A percentile compares a stretch with the other conserved stretches of the same genome.
Evolutionary conservation across 163 green algal species (phyloP).

Genomic region (Botryococcus braunii): DNA sequence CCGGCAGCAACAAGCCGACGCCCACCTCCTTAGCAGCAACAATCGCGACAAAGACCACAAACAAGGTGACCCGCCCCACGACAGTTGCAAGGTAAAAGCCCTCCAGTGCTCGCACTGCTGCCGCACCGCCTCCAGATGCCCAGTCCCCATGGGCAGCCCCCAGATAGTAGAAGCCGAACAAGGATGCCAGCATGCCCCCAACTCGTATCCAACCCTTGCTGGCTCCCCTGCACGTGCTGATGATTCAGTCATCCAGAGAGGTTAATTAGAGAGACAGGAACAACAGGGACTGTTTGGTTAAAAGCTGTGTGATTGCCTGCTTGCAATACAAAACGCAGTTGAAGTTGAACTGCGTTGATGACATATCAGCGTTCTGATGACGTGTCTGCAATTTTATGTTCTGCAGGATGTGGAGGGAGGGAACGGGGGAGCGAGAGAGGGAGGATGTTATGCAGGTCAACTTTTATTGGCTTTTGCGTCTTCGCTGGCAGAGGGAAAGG

Average conservation of each 20-base stretch:
- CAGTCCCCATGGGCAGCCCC: conserved; percentile 29
- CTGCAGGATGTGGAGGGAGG: too few relatives aligned
- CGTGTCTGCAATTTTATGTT: too few relatives aligned
- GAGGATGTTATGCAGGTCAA: too few relatives aligned
- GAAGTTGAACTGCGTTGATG: background rate
- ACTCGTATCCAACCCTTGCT: conserved; percentile 27
- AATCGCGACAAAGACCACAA: conserved; percentile 17
- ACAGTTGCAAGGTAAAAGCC: conserved; percentile 28
- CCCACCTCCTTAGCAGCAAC: conserved; percentile 14
- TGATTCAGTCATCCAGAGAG: background rate
- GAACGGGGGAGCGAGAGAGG: too few relatives aligned
- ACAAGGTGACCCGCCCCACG: conserved; percentile 15
- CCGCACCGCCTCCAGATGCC: conserved; percentile 1
- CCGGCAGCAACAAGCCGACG: conserved; percentile 17
- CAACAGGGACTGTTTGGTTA: background rate
- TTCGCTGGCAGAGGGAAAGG: too few relatives aligned
- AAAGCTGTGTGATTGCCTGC: background rate
- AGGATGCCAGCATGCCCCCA: conserved; percentile 23
- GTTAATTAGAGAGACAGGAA: background rate
- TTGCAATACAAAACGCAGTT: background rate
- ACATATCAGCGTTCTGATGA: too few relatives aligned
- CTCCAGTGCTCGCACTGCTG: too few relatives aligned
- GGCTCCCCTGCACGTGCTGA: conserved; percentile 6
- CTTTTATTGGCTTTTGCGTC: too few relatives aligned
- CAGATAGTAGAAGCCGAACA: conserved; percentile 38